These are phyloP conservation scores for Dioszegia aurantiaca DNA, from an alignment of 768 basidiomycete genomes.

Conservation along the genomic window DNA sequence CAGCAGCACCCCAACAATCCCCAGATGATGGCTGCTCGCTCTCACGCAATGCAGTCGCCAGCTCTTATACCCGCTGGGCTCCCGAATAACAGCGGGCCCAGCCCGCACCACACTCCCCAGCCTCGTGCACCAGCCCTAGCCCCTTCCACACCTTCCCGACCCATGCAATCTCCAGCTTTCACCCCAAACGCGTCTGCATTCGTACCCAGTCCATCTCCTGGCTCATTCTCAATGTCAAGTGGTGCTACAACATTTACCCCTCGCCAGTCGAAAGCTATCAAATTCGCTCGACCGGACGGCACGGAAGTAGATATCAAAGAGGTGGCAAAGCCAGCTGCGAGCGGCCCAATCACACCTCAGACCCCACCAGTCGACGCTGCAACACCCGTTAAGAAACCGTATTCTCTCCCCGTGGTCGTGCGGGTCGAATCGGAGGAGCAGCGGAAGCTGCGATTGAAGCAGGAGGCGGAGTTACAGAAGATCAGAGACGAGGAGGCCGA, in stretches of 20 bases:
- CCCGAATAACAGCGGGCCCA: constrained; percentile 30
- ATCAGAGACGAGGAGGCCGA: constrained; percentile 42
- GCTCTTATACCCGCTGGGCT: constrained; percentile 25
- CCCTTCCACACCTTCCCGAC: constrained; percentile 35
- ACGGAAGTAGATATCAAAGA: constrained; percentile 56
- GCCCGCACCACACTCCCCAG: constrained; percentile 39
- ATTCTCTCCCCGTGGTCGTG: constrained; percentile 42
- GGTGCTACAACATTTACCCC: constrained; percentile 52
- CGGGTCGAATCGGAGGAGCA: constrained; percentile 48
- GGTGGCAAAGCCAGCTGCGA: constrained; percentile 48
- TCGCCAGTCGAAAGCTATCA: constrained; percentile 52
- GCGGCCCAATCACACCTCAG: constrained; percentile 44
- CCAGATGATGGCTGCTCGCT: constrained; percentile 32
- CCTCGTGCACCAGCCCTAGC: constrained; percentile 32
- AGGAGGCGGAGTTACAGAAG: constrained; percentile 35
- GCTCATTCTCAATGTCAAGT: constrained; percentile 34
- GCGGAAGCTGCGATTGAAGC: constrained; percentile 35
- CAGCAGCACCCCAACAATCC: constrained; percentile 32
- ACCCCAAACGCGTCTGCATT: constrained; percentile 25
- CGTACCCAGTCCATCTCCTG: constrained; percentile 11
- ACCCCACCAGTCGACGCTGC: constrained; percentile 52
- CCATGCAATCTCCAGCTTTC: constrained; percentile 30
- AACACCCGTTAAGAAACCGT: constrained; percentile 23
- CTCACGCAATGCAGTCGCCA: constrained; percentile 29
- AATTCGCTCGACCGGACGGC: constrained; percentile 55